phyloP scores from a whole-genome alignment of 169 alveolate species.

The Blepharisma undulans region DNA sequence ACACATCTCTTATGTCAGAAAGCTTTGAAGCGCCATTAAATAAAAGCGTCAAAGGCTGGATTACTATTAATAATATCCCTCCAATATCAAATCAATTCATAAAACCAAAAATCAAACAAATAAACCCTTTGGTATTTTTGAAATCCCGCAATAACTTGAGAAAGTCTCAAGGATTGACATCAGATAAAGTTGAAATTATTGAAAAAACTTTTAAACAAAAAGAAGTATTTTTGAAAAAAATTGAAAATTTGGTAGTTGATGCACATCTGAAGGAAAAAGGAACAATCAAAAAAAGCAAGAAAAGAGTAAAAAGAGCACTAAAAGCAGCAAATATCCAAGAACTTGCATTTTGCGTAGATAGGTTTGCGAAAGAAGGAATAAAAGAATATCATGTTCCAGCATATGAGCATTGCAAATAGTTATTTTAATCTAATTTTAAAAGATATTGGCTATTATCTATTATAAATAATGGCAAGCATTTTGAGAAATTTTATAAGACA shows the following conservation, averaged over 20 bases:
- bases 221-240: background rate
- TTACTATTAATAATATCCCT: background rate
- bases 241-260: background rate
- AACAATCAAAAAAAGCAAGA: too few relatives aligned
- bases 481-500: too few relatives aligned
- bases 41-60: background rate
- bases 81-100: background rate
- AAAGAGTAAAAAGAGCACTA: background rate
- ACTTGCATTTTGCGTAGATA: background rate
- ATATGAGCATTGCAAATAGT: background rate
- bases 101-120: background rate
- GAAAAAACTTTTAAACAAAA: background rate
- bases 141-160: background rate
- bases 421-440: too few relatives aligned
- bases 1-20: background rate
- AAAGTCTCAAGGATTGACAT: background rate
- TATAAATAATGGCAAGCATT: too few relatives aligned
- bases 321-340: background rate
- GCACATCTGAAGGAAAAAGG: background rate
- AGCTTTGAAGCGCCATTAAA: background rate
- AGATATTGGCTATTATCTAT: too few relatives aligned
- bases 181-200: background rate
- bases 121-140: background rate
- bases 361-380: background rate
- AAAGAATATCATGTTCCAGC: background rate